Base-by-base conservation (phyloP, 345 rosid genomes). In the Boechera retrofracta region DNA sequence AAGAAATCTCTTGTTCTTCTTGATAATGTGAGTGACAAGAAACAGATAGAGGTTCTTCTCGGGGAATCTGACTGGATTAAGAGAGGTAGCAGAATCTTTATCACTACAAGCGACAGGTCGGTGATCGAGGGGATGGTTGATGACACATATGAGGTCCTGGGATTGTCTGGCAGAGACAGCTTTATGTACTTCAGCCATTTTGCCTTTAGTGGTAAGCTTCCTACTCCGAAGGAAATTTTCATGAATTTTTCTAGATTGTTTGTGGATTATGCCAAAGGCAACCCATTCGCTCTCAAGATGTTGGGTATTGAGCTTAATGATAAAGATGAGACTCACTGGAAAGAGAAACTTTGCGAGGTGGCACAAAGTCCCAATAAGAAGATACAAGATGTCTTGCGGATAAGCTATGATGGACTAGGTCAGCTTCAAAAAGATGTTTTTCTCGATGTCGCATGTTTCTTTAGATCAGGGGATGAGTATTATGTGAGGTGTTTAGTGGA, bases 381-480 rank as follows among this genome's bases (percentile, higher is more conserved):
- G 6, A 80, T 86, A 42, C 41, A 6, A 2, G 8, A 26, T 13
- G 12, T 75, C 3, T 52, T 83, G 39, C 73, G 1, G 45, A 74
- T 60, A 47, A 82, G 89, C 38, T 83, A 64, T n/a, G 77, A 81
- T 65, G 76, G 26, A 10, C 67, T 86, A 1, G 0, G 62, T 5
- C 33, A 10, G 38, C 13, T 0, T 35, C 62, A 72, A 5, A 64
- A 82, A 71, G 49, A 31, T n/a, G 48, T 74, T 2, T 85, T 85
- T 69, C 77, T 81, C 0, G 87, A 83, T n/a, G 62, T 85, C 4
- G 85, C 85, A 0, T 79, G 82, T 62, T 83, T 83, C 72, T 81
- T 81, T 11, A 78, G 58, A 16, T 73, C 82, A 2, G 39, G 33
- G 9, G 32, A 58, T 9, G 62, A 29, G 32, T 29, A 79, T 0